Percentiles rank a stretch among this genome's conserved stretches.
phyloP scores from a whole-genome alignment of 179 eudicot species.

The Beta corolliflora region DNA sequence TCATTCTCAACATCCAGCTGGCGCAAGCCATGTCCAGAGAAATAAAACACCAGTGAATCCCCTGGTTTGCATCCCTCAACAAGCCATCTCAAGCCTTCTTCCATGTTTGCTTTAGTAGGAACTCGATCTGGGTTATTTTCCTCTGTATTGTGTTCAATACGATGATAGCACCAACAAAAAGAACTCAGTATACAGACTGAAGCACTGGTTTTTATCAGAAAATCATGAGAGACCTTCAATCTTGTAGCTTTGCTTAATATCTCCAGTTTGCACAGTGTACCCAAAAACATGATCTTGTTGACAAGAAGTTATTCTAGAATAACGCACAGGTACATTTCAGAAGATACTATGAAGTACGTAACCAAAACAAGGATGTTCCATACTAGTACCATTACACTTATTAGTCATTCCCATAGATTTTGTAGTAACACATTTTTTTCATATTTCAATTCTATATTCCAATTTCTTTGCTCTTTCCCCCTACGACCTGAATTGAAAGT shows the following conservation, averaged over 20 bases:
- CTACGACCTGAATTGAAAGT: not conserved
- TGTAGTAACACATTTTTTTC: not conserved
- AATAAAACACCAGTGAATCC: slow-evolving; percentile 80
- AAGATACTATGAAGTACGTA: not conserved
- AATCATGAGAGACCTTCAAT: not conserved
- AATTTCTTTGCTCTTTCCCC: not conserved
- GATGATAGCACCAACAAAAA: slow-evolving; percentile 20
- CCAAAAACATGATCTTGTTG: not conserved
- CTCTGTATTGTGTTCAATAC: slow-evolving; percentile 35
- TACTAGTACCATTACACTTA: not conserved
- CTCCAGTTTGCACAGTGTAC: not conserved
- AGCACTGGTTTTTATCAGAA: not conserved
- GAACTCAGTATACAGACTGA: not conserved
- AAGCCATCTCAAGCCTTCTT: slow-evolving; percentile 67
- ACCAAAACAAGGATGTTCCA: not conserved
- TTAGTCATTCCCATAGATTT: not conserved
- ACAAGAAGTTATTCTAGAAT: not conserved
- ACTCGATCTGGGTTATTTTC: slow-evolving; percentile 27
- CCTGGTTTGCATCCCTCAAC: slow-evolving; percentile 57
- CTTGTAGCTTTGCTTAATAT: not conserved
- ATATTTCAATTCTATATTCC: not conserved
- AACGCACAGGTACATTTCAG: not conserved
- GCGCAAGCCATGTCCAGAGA: slow-evolving; percentile 77
- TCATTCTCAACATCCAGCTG: slow-evolving; percentile 59
- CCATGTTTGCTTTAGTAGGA: slow-evolving; percentile 67